Evolutionary conservation across 2,329 filamentous ascomycete genomes (phyloP), one percentile per base, ranked within the genome.

Genomic region (Aureobasidium melanogenum): DNA sequence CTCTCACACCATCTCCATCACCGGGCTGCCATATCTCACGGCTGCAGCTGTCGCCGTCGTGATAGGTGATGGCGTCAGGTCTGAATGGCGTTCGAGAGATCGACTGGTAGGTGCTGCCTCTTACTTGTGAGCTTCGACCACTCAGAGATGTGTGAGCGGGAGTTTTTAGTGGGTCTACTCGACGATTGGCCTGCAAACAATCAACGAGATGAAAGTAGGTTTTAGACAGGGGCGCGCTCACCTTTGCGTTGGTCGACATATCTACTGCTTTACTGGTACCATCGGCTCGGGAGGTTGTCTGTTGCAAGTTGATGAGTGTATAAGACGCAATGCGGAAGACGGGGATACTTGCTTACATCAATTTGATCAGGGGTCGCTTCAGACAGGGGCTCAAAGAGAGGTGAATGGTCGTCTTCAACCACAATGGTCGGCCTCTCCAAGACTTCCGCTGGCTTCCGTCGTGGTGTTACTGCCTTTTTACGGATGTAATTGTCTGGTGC

Each of bases 21-120:
- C 67, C 68, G n/a, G 72, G 69, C 10, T 65, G 65, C 75, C 75
- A 78, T 15, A 76, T 67, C 41, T 70, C 66, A 24, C 74, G 72
- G 57, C 69, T 64, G 41, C 68, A 10, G 22, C 65, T 56, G 22
- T 60, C 64, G 44, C 10, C 43, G 30, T 62, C 61, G 5, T 39
- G 51, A 22, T 62, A 62, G 22, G 22, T 12, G 12, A 47, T 19
- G 17, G 10, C 28, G 5, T 19, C 38, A 19, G 19, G 36, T 38
- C 19, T 24, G 48, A 22, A 1, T 17, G 24, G 34, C 7, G 30
- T 19, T 28, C 15, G 36, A 28, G 44, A 26, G 26, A 28, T n/a
- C 5, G 15, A 5, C 2, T 26, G 30, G 38, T 38, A 47, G 28
- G 38, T n/a, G 32, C 41, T 24, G 34, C 22, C 3, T 3, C n/a